Evolutionary conservation across 2,329 filamentous ascomycete species (phyloP).

Genomic region (Rasamsonia emersonii): DNA sequence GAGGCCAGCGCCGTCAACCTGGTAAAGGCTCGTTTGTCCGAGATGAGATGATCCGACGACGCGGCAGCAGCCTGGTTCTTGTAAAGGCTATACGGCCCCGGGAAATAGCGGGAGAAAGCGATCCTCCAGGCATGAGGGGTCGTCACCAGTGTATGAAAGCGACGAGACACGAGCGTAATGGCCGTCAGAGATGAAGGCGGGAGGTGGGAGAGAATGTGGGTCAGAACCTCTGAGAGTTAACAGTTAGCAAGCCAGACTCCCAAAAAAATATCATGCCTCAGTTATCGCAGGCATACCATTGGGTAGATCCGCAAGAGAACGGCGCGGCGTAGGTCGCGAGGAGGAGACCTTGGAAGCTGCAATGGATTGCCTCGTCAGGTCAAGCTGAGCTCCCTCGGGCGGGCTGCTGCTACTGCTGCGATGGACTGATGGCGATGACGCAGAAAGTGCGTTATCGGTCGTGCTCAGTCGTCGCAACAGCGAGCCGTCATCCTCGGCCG

Average conservation of each 20-base stretch:
- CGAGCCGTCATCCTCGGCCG: conserved; percentile 13
- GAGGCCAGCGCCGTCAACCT: conserved; percentile 76
- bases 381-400: not conserved
- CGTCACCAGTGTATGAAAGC: conserved; percentile 78
- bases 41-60: conserved; percentile 48
- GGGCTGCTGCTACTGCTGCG: conserved; percentile 30
- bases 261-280: conserved; percentile 9
- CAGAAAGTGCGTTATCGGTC: conserved; percentile 11
- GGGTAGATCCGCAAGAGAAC: conserved; percentile 56
- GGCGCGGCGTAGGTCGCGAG: conserved; percentile 34
- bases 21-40: conserved; percentile 70
- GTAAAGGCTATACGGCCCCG: conserved; percentile 56
- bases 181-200: conserved; percentile 74
- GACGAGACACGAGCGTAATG: conserved; percentile 76
- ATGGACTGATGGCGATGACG: conserved; percentile 38
- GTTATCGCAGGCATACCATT: conserved; percentile 79
- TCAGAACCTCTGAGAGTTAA: conserved; percentile 65
- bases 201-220: conserved; percentile 82
- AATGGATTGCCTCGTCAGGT: not conserved
- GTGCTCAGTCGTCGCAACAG: conserved; percentile 23
- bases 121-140: conserved; percentile 90
- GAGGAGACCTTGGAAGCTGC: conserved; percentile 49
- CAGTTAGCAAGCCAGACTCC: conserved; percentile 8
- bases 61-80: conserved; percentile 38
- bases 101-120: conserved; percentile 85